Conservation (phyloP, 352 stramenopile genomes). For the Phytophthora macrochlamydospora region DNA sequence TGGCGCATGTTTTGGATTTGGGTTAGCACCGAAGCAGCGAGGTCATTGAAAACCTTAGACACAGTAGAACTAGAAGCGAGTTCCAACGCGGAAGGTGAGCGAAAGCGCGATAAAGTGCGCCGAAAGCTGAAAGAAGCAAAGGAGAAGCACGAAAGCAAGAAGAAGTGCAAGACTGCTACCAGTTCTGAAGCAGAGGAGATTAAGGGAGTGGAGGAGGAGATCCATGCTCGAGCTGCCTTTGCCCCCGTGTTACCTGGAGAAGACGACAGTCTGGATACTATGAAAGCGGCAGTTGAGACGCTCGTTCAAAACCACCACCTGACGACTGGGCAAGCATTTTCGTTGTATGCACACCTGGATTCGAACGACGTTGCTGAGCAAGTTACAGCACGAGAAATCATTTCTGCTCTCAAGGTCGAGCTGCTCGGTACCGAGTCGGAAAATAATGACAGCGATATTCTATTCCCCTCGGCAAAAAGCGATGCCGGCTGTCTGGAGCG, state of each 20-base stretch:
- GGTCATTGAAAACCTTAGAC: slow-evolving; percentile 68
- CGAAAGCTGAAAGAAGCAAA: slow-evolving; percentile 28
- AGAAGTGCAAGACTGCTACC: slow-evolving; percentile 6
- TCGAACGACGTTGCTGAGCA: slow-evolving; percentile 50
- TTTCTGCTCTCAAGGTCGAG: slow-evolving; percentile 54
- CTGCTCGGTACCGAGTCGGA: slow-evolving; percentile 32
- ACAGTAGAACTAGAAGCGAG: slow-evolving; percentile 5
- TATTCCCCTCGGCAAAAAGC: slow-evolving; percentile 15
- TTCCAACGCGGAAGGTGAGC: slow-evolving; percentile 10
- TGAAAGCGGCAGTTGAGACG: slow-evolving; percentile 68
- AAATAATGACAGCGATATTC: slow-evolving; percentile 5
- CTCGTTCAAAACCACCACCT: slow-evolving; percentile 61
- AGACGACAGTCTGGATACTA: slow-evolving; percentile 39
- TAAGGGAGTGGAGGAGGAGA: slow-evolving; percentile 27
- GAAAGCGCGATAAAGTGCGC: slow-evolving; percentile 31
- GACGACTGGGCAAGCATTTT: slow-evolving; percentile 68
- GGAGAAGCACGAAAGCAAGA: slow-evolving; percentile 29
- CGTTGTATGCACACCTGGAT: slow-evolving; percentile 63
- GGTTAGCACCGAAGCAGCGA: slow-evolving; percentile 78
- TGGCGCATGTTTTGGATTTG: slow-evolving; percentile 89
- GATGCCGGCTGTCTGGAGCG: too few species aligned
- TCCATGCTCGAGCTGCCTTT: slow-evolving; percentile 34
- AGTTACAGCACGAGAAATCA: slow-evolving; percentile 61
- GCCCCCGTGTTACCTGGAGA: slow-evolving; percentile 23
- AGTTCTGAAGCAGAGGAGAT: slow-evolving; percentile 10